Evolutionary conservation across 2,329 filamentous ascomycete species (phyloP), one percentile per base, ranked within the genome.

Genomic region (Chaetomium olivaceum): DNA sequence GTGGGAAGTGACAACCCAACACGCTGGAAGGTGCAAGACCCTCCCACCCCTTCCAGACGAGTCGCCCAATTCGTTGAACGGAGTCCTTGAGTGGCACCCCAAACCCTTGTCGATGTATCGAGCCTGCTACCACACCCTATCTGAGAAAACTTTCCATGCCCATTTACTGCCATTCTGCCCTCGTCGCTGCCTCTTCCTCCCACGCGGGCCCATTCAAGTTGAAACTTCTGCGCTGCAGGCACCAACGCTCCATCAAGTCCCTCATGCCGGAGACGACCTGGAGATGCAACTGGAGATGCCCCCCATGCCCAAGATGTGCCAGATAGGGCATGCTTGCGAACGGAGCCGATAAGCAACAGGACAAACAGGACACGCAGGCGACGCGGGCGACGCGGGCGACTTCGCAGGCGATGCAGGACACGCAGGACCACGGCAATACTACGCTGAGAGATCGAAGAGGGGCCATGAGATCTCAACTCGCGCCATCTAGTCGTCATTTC

Each of bases 51-150:
- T 19, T 43, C 39, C 39, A 43, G n/a, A 46, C 12, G 29, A 8
- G 14, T 23, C 43, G 31, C 21, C 59, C 50, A 55, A 62, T 55
- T 25, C 50, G 46, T 52, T 36, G 43, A 46, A 14, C 25, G 36
- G 58, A 33, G 21, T 48, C 23, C 11, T 9, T 52, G 23, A 16
- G 21, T 58, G 43, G 56, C 64, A 64, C 64, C 65, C 66, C 54
- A 14, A 55, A 69, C 68, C 68, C 68, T 67, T 70, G 68, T 68
- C 67, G 23, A 11, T 64, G 48, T 52, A 33, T 55, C 61, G 64
- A 12, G 23, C 46, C 58, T 48, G 67, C 62, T 70, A 58, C 64
- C 68, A 70, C 68, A 70, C 69, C 62, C 54, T 36, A 48, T 48
- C 11, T 48, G 46, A 3, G 46, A 48, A 48, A 48, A 48, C 46